Conservation (phyloP, 805 yeast genomes). For the Yarrowia hollandica region DNA sequence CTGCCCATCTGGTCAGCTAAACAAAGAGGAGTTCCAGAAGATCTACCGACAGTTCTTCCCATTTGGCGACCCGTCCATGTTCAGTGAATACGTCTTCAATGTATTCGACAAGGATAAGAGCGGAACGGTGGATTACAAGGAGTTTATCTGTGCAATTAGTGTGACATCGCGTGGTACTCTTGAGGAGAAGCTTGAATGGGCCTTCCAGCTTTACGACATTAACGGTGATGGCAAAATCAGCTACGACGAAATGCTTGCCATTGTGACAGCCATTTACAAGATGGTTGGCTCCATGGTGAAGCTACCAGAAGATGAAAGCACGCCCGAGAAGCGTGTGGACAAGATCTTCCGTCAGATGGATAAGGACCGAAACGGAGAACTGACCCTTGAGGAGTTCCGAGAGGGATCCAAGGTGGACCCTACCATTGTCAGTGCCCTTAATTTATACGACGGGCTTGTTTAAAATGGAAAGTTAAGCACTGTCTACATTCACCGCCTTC, state of each 20-base stretch:
- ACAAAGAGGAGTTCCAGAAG: conserved; percentile 83
- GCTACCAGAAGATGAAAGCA: conserved; percentile 81
- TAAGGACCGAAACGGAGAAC: conserved; percentile 65
- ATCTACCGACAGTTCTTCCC: conserved; percentile 97
- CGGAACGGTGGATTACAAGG: conserved; percentile 86
- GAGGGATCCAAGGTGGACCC: conserved; percentile 79
- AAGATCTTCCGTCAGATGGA: conserved; percentile 77
- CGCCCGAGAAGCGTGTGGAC: conserved; percentile 83
- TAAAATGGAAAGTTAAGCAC: conserved; percentile 37
- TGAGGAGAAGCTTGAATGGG: conserved; percentile 86
- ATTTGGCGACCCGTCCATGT: conserved; percentile 93
- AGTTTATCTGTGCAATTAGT: conserved; percentile 84
- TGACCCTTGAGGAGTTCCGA: conserved; percentile 81
- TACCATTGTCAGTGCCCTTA: conserved; percentile 70
- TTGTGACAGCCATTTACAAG: conserved; percentile 81
- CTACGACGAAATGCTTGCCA: conserved; percentile 74
- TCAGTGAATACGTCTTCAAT: conserved; percentile 81
- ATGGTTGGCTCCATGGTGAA: conserved; percentile 96
- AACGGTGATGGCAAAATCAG: conserved; percentile 74
- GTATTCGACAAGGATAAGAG: conserved; percentile 82
- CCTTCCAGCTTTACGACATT: conserved; percentile 82
- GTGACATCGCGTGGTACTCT: conserved; percentile 81
- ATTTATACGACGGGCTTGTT: conserved; percentile 77
- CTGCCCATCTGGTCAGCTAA: conserved; percentile 86
- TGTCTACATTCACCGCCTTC: background rate